Evolutionary conservation across 2,329 filamentous ascomycete species (phyloP).

Genomic region (Penicillium brasilianum): DNA sequence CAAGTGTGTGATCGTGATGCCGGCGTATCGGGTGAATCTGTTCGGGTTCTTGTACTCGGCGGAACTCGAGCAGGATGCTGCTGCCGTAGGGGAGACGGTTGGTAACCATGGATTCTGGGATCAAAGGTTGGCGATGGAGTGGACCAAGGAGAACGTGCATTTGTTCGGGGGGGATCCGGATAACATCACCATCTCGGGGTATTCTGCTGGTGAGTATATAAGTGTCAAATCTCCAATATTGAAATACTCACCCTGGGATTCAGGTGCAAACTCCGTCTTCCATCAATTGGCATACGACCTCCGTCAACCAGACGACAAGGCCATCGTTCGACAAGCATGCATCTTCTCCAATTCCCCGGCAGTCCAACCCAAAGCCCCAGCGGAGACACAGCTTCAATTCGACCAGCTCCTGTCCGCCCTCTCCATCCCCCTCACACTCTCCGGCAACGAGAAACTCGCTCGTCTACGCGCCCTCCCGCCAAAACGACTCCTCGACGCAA

Average conservation of each 20-base stretch:
- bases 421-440: constrained; percentile 48
- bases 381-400: constrained; percentile 58
- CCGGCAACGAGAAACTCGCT: constrained; percentile 52
- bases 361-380: constrained; percentile 56
- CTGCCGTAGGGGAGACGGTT: constrained; percentile 41
- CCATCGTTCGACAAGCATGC: constrained; percentile 57
- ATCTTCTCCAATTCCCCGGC: constrained; percentile 62
- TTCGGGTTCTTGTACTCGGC: constrained; percentile 61
- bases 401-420: constrained; percentile 55
- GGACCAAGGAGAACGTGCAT: constrained; percentile 58
- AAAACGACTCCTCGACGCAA: constrained; percentile 50
- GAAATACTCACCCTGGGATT: constrained; percentile 6
- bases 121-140: constrained; percentile 60
- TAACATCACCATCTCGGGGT: constrained; percentile 61
- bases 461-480: constrained; percentile 50
- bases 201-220: constrained; percentile 55
- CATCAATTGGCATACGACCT: constrained; percentile 64
- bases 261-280: constrained; percentile 60
- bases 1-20: constrained; percentile 58
- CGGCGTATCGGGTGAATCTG: constrained; percentile 62
- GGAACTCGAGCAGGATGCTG: constrained; percentile 53
- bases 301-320: constrained; percentile 51
- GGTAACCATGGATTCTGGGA: constrained; percentile 64
- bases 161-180: constrained; percentile 57
- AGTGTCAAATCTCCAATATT: not conserved